phyloP scores from a whole-genome alignment of 2,329 filamentous ascomycete genomes.

The Fusarium subtropicale region DNA sequence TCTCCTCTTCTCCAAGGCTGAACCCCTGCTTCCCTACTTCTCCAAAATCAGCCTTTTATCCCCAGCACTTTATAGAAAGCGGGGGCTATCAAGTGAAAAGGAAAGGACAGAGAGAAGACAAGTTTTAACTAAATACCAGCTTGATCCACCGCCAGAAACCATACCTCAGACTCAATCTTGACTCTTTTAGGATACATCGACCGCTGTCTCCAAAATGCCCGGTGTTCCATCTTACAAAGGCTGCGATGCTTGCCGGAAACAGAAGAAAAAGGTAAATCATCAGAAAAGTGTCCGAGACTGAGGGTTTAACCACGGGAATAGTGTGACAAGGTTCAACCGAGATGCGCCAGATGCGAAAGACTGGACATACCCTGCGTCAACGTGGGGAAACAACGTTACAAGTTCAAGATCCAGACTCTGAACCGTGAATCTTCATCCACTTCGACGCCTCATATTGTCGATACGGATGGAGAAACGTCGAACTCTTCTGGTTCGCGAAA shows the following conservation, averaged over 20 bases:
- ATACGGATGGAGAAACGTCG: constrained; percentile 14
- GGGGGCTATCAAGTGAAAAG: constrained; percentile 18
- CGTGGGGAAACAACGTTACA: constrained; percentile 60
- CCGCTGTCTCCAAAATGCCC: constrained; percentile 55
- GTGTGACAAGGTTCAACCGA: constrained; percentile 60
- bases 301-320: constrained; percentile 35
- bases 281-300: not conserved
- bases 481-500: not conserved
- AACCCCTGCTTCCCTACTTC: constrained; percentile 6
- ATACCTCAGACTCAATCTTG: constrained; percentile 6
- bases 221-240: constrained; percentile 63
- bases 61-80: constrained; percentile 3
- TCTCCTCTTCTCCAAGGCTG: constrained; percentile 13
- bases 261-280: constrained; percentile 64
- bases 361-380: constrained; percentile 59
- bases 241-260: constrained; percentile 63
- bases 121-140: constrained; percentile 21
- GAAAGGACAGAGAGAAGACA: not conserved
- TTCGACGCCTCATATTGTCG: constrained; percentile 8
- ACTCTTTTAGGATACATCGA: constrained; percentile 37
- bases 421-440: constrained; percentile 11
- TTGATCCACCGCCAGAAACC: not conserved
- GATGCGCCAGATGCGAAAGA: constrained; percentile 60
- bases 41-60: constrained; percentile 5
- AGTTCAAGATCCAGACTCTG: constrained; percentile 57